Base-by-base conservation (phyloP, 352 stramenopile species). In the Nothophytophthora sp. region DNA sequence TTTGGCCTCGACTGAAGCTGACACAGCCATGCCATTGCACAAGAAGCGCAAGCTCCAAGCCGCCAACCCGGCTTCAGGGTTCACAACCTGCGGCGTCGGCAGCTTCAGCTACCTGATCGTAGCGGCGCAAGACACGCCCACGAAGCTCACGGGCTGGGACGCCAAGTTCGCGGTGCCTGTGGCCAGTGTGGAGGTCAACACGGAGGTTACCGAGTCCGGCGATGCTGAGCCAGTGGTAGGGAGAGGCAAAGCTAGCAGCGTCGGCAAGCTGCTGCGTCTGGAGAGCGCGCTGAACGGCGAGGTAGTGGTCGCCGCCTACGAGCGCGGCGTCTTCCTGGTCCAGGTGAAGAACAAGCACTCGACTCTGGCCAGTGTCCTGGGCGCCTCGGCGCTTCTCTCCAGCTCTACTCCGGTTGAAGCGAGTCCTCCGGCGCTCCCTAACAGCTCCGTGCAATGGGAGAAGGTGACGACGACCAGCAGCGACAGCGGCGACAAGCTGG, bases 91-190 rank as follows among this genome's bases (percentile, higher is more conserved):
- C n/a, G n/a, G n/a, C n/a, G n/a, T n/a, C n/a, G n/a, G n/a, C n/a
- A n/a, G n/a, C n/a, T n/a, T n/a, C 15, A 85, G 67, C 43, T 90
- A 86, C 60, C 44, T 92, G 9, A 59, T 92, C 3, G 68, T 79
- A 9, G 57, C 66, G 15, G 62, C 52, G 1, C 27, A 77, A 19
- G 60, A 81, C 32, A 41, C 49, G 11, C 59, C 75, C 1, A 57
- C 63, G 52, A 60, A 73, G 39, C 60, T 89, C 25, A 72, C 70
- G 10, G 76, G 67, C 4, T 92, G 78, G 78, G 79, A 92, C 52
- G 67, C 79, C 41, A 90, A 86, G 60, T 92, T 90, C 44, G 79
- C 76, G 16, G 81, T 90, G 0, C 69, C 83, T 2, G 72, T 92
- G 11, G 70, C 76, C 1, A 70, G 57, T 15, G 76, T 67, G n/a